A percentile compares a stretch with the other conserved stretches of the same genome.
Conservation (phyloP, 78 protist genomes). For the Reticulomyxa filosa region DNA sequence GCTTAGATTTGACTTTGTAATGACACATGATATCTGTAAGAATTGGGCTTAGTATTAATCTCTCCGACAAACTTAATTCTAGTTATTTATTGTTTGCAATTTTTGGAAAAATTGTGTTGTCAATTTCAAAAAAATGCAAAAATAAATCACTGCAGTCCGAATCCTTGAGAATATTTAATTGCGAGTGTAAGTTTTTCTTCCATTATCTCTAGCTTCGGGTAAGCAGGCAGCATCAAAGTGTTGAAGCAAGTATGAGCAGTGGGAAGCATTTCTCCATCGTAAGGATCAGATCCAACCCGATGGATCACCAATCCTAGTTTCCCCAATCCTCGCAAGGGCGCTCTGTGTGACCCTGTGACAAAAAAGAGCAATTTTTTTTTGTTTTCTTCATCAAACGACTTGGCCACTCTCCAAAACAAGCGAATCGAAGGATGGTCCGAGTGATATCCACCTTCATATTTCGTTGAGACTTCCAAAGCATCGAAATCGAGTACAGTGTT, state of each 20-base stretch:
- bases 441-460: slow-evolving; percentile 62
- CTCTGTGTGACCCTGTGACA: slow-evolving; percentile 66
- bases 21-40: too few relatives aligned
- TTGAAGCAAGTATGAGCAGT: slow-evolving; percentile 96
- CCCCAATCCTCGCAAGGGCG: slow-evolving; percentile 56
- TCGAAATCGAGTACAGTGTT: slow-evolving; percentile 52
- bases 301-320: slow-evolving; percentile 4
- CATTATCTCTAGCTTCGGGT: neutral
- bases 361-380: slow-evolving; percentile 66
- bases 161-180: neutral
- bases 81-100: too few relatives aligned
- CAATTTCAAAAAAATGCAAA: too few relatives aligned
- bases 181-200: neutral
- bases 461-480: slow-evolving; percentile 49
- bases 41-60: too few relatives aligned
- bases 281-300: slow-evolving; percentile 1
- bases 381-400: slow-evolving; percentile 31
- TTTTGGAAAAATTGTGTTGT: too few relatives aligned
- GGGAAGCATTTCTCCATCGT: slow-evolving; percentile 50
- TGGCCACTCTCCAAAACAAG: slow-evolving; percentile 65
- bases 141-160: slow-evolving; percentile 2
- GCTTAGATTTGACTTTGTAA: too few relatives aligned
- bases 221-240: slow-evolving; percentile 74
- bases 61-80: too few relatives aligned
- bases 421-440: slow-evolving; percentile 1